Percentiles rank a stretch among this genome's conserved stretches.
These are phyloP conservation scores for Botrytis deweyae DNA, from an alignment of 2,329 filamentous ascomycete genomes.

Conservation along the genomic window DNA sequence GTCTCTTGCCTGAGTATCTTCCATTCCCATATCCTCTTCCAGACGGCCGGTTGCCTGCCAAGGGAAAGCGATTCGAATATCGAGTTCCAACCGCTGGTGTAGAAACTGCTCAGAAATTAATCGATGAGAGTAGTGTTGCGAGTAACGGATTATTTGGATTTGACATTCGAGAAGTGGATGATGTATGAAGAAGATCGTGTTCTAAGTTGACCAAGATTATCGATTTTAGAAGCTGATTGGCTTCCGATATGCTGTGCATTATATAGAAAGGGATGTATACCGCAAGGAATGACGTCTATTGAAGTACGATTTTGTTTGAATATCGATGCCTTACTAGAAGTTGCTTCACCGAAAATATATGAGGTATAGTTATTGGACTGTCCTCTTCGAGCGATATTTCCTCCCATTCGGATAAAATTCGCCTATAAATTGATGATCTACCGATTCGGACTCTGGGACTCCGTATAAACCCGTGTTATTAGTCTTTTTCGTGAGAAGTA, in stretches of 20 bases:
- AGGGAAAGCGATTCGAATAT: slow-evolving; percentile 51
- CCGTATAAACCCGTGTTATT: neutral
- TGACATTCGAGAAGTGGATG: slow-evolving; percentile 30
- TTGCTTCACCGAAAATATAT: neutral
- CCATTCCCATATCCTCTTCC: slow-evolving; percentile 50
- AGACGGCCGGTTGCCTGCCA: slow-evolving; percentile 35
- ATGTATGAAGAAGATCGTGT: neutral
- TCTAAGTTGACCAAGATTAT: neutral
- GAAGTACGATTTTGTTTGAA: neutral
- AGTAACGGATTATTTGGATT: slow-evolving; percentile 55
- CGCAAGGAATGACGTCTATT: neutral
- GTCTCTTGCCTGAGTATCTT: slow-evolving; percentile 47
- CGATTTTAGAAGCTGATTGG: neutral
- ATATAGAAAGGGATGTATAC: neutral
- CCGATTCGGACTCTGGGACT: neutral
- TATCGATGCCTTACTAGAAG: too few species aligned
- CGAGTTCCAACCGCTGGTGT: slow-evolving; percentile 58
- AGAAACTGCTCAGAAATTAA: slow-evolving; percentile 51
- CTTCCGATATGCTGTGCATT: neutral
- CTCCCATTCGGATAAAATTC: neutral
- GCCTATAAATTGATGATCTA: neutral
- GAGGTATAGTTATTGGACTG: neutral
- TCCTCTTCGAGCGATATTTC: neutral
- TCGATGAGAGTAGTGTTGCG: slow-evolving; percentile 50
- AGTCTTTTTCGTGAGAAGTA: neutral